These are phyloP conservation scores for Trametes versicolor DNA, from an alignment of 1,284 basidiomycete genomes.

Conservation along the genomic window DNA sequence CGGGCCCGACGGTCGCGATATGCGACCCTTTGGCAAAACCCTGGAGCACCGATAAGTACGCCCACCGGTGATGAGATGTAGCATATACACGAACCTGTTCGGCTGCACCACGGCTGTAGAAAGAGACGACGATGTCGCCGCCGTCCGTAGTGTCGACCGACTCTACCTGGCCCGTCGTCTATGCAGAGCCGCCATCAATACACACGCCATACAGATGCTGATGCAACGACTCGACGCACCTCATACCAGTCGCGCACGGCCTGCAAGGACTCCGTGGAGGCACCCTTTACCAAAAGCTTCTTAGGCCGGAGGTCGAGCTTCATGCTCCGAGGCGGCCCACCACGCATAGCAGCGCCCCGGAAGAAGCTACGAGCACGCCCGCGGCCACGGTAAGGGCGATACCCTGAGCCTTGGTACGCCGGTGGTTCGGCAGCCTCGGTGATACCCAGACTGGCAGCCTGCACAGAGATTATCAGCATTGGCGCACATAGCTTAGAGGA, in stretches of 20 bases:
- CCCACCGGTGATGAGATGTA: background rate
- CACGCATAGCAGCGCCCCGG: constrained; percentile 66
- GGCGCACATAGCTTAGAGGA: background rate
- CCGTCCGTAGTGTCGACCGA: constrained; percentile 60
- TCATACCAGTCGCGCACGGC: constrained; percentile 86
- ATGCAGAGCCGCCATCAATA: constrained; percentile 27
- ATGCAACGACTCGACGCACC: constrained; percentile 50
- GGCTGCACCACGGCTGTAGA: constrained; percentile 75
- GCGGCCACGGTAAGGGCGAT: constrained; percentile 78
- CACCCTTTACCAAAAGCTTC: constrained; percentile 80
- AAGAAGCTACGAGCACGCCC: constrained; percentile 62
- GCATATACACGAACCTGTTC: constrained; percentile 64
- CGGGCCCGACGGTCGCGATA: constrained; percentile 69
- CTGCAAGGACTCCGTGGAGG: constrained; percentile 61
- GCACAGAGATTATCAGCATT: constrained; percentile 21
- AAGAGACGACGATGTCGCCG: constrained; percentile 70
- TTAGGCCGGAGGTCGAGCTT: constrained; percentile 93
- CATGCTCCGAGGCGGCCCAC: constrained; percentile 78
- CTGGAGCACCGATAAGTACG: constrained; percentile 45
- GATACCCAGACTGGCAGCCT: constrained; percentile 87
- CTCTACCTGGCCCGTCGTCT: constrained; percentile 77
- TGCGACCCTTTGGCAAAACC: constrained; percentile 73
- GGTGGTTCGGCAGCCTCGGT: constrained; percentile 54
- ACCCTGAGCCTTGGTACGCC: constrained; percentile 49
- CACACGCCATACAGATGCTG: background rate